A percentile compares a stretch with the other conserved stretches of the same genome.
These are phyloP conservation scores for Cladosporium phlei DNA, from an alignment of 2,329 filamentous ascomycete genomes.

Conservation along the genomic window DNA sequence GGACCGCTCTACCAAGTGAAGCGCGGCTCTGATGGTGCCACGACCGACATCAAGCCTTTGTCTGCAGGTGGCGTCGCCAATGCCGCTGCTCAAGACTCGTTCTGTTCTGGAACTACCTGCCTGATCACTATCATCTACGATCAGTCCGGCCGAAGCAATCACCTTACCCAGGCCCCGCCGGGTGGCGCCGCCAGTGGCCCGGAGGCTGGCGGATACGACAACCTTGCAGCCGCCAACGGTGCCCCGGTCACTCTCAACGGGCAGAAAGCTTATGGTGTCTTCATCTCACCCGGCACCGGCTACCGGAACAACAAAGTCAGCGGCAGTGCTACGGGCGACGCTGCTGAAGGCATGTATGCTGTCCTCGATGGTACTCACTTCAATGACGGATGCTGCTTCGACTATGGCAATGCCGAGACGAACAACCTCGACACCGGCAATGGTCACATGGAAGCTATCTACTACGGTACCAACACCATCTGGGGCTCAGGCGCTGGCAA, in stretches of 20 bases:
- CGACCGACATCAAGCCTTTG: conserved; percentile 46
- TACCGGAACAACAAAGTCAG: conserved; percentile 56
- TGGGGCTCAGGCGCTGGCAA: conserved; percentile 56
- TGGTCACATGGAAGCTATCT: conserved; percentile 66
- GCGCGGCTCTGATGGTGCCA: conserved; percentile 50
- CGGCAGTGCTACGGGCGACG: conserved; percentile 53
- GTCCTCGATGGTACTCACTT: conserved; percentile 58
- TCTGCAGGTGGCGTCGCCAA: conserved; percentile 60
- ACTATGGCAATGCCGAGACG: conserved; percentile 42
- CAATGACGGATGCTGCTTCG: conserved; percentile 51
- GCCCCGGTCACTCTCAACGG: conserved; percentile 57
- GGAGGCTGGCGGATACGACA: conserved; percentile 54
- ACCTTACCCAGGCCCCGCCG: conserved; percentile 55
- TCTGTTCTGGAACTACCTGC: conserved; percentile 58
- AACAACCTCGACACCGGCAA: conserved; percentile 47
- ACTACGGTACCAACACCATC: conserved; percentile 52
- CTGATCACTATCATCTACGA: conserved; percentile 61
- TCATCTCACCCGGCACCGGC: conserved; percentile 56
- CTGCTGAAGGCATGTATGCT: conserved; percentile 56
- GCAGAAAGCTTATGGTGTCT: conserved; percentile 60
- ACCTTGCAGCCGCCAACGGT: conserved; percentile 54
- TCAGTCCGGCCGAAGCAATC: conserved; percentile 58
- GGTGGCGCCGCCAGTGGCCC: conserved; percentile 54
- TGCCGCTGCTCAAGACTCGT: conserved; percentile 54
- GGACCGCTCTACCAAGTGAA: conserved; percentile 57